Evolutionary conservation across 768 basidiomycete genomes (phyloP).

Genomic region (Boletus barrowsii): DNA sequence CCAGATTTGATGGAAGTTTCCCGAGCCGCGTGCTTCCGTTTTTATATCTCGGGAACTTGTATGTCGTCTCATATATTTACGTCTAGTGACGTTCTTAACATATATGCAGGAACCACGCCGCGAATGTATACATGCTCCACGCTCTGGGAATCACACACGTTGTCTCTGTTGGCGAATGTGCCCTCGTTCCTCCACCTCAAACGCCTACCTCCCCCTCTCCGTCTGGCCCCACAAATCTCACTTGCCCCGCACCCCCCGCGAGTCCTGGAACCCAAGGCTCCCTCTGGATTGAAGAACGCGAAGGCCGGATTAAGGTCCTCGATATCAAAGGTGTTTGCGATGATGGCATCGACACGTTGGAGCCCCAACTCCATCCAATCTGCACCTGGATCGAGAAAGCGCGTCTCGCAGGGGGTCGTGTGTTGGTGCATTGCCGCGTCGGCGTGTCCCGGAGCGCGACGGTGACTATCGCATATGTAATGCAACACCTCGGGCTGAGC

Average conservation of each 20-base stretch:
- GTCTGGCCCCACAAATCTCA: slow-evolving; percentile 1
- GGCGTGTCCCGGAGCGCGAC: slow-evolving; percentile 95
- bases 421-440: slow-evolving; percentile 97
- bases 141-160: slow-evolving; percentile 96
- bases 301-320: slow-evolving; percentile 85
- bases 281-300: slow-evolving; percentile 83
- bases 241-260: slow-evolving; percentile 32
- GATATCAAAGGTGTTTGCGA: slow-evolving; percentile 93
- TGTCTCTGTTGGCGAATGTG: slow-evolving; percentile 94
- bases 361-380: slow-evolving; percentile 82
- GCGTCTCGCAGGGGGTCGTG: slow-evolving; percentile 76
- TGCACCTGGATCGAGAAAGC: slow-evolving; percentile 94
- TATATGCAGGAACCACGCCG: slow-evolving; percentile 76
- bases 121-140: slow-evolving; percentile 94
- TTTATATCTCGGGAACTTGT: slow-evolving; percentile 94
- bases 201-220: slow-evolving; percentile 14
- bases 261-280: slow-evolving; percentile 60
- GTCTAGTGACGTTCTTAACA: not conserved
- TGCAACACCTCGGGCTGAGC: slow-evolving; percentile 83
- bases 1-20: slow-evolving; percentile 92
- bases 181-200: slow-evolving; percentile 75
- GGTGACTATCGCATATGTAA: slow-evolving; percentile 95
- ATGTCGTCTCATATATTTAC: slow-evolving; percentile 35
- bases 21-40: slow-evolving; percentile 91
- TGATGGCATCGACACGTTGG: slow-evolving; percentile 93